Percentiles rank a stretch among this genome's conserved stretches.
phyloP scores from a whole-genome alignment of 2,329 filamentous ascomycete species.

The Sclerotinia trifoliorum region DNA sequence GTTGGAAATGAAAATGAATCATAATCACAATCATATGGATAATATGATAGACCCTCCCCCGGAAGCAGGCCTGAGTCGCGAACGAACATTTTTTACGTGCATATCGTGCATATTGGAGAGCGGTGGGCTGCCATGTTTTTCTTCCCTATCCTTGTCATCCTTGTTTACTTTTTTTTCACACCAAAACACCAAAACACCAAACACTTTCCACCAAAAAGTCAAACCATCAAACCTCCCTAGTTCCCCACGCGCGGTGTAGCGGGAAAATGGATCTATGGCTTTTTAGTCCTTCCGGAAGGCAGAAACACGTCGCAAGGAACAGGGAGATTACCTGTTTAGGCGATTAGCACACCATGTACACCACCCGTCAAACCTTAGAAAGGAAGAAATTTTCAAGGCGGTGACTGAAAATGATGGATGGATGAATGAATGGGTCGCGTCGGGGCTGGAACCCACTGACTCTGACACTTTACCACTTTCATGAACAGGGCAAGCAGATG shows the following conservation, averaged over 20 bases:
- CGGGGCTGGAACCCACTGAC: constrained; percentile 6
- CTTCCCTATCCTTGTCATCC: not conserved
- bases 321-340: constrained; percentile 13
- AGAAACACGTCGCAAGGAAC: constrained; percentile 20
- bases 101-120: constrained; percentile 11
- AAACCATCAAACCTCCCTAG: not conserved
- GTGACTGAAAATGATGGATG: not conserved
- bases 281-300: constrained; percentile 10
- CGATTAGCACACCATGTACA: not conserved
- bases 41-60: constrained; percentile 15
- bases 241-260: constrained; percentile 19
- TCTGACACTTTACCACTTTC: not conserved
- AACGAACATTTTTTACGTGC: constrained; percentile 16
- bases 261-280: constrained; percentile 3
- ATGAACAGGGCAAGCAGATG: not conserved
- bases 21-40: not conserved
- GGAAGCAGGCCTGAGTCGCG: constrained; percentile 19
- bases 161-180: not conserved
- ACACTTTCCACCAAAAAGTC: not conserved
- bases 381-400: constrained; percentile 2
- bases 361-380: not conserved
- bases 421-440: not conserved
- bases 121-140: constrained; percentile 19
- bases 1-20: constrained; percentile 16
- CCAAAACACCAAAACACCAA: not conserved